Evolutionary conservation across 257 asterid genomes (phyloP).

Genomic region (Primulina tabacum): DNA sequence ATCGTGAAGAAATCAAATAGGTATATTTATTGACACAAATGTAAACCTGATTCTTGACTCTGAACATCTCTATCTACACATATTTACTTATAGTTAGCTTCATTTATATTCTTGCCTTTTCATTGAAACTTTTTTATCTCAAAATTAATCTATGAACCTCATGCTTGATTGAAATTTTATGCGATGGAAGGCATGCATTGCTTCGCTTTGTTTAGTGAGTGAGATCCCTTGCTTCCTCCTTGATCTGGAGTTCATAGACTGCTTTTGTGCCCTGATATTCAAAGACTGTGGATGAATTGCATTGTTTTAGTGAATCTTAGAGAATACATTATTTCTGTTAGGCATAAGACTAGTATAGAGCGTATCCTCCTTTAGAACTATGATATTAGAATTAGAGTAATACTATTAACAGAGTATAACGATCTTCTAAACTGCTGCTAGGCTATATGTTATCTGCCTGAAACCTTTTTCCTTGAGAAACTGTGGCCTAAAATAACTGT

Average conservation of each 20-base stretch:
- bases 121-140: neutral
- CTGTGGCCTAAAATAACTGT: neutral
- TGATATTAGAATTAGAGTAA: neutral
- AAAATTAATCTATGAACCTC: neutral
- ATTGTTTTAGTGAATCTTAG: neutral
- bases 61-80: neutral
- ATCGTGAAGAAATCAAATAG: neutral
- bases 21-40: neutral
- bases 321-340: neutral
- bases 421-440: neutral
- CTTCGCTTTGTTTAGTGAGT: neutral
- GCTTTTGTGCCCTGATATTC: neutral
- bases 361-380: neutral
- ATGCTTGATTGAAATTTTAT: neutral
- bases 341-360: neutral
- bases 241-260: neutral
- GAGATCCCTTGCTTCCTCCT: neutral
- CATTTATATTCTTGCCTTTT: neutral
- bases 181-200: neutral
- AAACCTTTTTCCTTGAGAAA: neutral
- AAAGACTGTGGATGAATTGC: neutral
- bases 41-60: neutral
- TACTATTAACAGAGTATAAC: neutral
- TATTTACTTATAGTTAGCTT: neutral
- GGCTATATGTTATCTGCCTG: too few species aligned